Conservation (phyloP, 345 rosid species). For the Dimocarpus longan region DNA sequence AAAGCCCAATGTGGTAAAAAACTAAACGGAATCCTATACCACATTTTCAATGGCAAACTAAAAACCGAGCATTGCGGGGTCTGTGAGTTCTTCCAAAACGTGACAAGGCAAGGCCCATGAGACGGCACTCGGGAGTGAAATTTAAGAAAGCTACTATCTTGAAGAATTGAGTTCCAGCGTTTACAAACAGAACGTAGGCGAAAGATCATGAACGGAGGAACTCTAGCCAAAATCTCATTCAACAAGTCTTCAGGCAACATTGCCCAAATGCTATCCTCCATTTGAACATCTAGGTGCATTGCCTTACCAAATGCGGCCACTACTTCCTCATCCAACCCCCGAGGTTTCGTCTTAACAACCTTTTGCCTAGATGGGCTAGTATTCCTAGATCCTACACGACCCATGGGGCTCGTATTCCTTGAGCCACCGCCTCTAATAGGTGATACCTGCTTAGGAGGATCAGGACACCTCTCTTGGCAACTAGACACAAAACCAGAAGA, state of each 20-base stretch:
- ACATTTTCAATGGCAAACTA: constrained; percentile 83
- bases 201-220: constrained; percentile 93
- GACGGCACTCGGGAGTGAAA: constrained; percentile 67
- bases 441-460: too few species aligned
- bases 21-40: constrained; percentile 87
- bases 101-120: constrained; percentile 89
- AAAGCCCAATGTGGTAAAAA: constrained; percentile 95
- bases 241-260: constrained; percentile 95
- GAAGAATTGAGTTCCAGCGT: constrained; percentile 89
- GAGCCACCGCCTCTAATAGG: constrained; percentile 49
- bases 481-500: constrained; percentile 50
- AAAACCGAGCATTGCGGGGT: constrained; percentile 85
- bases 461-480: too few species aligned
- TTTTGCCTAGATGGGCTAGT: constrained; percentile 87
- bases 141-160: constrained; percentile 81
- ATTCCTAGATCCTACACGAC: constrained; percentile 78
- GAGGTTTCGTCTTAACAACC: constrained; percentile 85
- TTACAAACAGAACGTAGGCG: constrained; percentile 61
- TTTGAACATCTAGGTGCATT: constrained; percentile 66
- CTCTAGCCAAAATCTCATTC: constrained; percentile 84
- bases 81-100: constrained; percentile 93
- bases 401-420: constrained; percentile 77
- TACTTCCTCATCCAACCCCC: constrained; percentile 92
- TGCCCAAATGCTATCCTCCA: constrained; percentile 95
- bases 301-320: constrained; percentile 78